phyloP scores from a whole-genome alignment of 179 eudicot species.

The Vitellaria paradoxa region DNA sequence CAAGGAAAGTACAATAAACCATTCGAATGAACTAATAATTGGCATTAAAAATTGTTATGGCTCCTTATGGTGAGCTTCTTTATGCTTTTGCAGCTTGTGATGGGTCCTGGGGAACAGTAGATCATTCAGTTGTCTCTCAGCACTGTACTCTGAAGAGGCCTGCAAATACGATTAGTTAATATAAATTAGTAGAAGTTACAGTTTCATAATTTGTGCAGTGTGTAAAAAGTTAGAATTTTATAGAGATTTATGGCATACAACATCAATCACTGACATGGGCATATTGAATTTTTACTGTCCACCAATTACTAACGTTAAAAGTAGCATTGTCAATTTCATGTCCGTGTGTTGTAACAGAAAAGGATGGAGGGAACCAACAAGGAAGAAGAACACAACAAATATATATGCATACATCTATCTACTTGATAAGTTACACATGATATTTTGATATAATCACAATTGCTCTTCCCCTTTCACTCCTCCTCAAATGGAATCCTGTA shows the following conservation, averaged over 20 bases:
- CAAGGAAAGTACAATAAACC: background rate
- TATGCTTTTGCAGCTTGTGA: slow-evolving; percentile 56
- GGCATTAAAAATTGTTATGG: slow-evolving; percentile 3
- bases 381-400: too few species aligned
- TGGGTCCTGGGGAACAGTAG: slow-evolving; percentile 71
- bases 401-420: too few species aligned
- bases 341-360: too few species aligned
- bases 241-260: background rate
- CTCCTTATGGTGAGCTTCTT: slow-evolving; percentile 66
- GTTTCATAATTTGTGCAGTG: too few species aligned
- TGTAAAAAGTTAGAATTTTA: too few species aligned
- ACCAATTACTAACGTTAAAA: background rate
- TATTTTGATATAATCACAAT: too few species aligned
- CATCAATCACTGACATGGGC: background rate
- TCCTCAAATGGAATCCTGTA: too few species aligned
- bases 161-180: slow-evolving; percentile 29
- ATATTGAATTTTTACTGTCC: background rate
- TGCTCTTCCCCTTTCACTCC: too few species aligned
- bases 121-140: slow-evolving; percentile 86
- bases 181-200: too few species aligned
- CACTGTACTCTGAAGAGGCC: slow-evolving; percentile 96
- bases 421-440: too few species aligned
- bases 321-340: background rate
- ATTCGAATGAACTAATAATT: background rate
- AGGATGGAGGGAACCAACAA: too few species aligned